Base-by-base conservation (phyloP, 1,139 yeast species). In the Wickerhamiella infanticola region DNA sequence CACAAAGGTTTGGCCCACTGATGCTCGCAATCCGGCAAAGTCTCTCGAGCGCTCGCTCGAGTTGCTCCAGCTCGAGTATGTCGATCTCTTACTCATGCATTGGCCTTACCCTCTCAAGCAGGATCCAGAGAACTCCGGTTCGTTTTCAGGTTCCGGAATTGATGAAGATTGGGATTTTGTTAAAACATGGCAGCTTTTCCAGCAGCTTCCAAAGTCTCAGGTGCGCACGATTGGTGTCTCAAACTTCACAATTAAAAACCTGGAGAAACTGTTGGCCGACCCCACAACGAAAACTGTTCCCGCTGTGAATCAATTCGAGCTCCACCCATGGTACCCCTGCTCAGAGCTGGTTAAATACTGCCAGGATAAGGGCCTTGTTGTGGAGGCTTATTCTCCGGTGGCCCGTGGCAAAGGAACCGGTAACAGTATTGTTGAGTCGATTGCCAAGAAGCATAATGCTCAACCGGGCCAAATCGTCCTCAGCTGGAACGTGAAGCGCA, bases 351-450 rank as follows among this genome's bases (percentile, higher is more conserved):
- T 75, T 44, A 74, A 73, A 37, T 81, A 62, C 61, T 69, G 75
- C 60, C 67, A 70, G 51, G 58, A 66, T 31, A 67, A 82, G 54
- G 72, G 70, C 35, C 81, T 84, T 52, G 57, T 72, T 18, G 60
- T 79, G 46, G 84, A 82, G 62, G 90, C 93, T 33, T 84, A 81
- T 64, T 79, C 86, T 40, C 94, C 95, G 51, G 72, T 84, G 53
- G 94, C 45, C 18, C 47, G 38, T 2, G 49, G 49, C 84, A 29
- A 39, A 33, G 35, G 26, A 24, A 24, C 24, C 13, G 39, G 27
- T 61, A 73, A 79, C 54, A 66, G 66, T 43, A 62, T 65, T 2
- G 63, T 82, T 33, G 52, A 58, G 18, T 60, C 66, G 31, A 61
- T 83, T 50, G 85, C 88, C 42, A 65, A 72, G 47, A 72, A 73